Percentiles rank a stretch among this genome's conserved stretches.
Evolutionary conservation across 108 stramenopile species (phyloP).

Genomic region (Fistulifera solaris): DNA sequence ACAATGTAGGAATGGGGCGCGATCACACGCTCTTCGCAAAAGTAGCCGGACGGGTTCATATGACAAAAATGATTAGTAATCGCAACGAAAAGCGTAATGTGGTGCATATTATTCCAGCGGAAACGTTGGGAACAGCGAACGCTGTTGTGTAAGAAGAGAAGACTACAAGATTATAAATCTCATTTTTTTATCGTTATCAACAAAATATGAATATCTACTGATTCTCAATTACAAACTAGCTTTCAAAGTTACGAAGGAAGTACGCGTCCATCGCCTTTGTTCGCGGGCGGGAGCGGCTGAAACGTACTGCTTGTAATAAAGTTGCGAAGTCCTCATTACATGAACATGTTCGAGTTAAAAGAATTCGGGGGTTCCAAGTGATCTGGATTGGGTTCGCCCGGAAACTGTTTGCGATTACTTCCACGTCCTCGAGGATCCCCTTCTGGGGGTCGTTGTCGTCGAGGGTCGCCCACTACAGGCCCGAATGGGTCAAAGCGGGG

Average conservation of each 20-base stretch:
- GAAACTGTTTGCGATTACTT: slow-evolving; percentile 5
- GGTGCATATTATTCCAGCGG: slow-evolving; percentile 43
- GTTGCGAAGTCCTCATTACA: too few species aligned
- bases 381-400: slow-evolving; percentile 73
- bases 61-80: slow-evolving; percentile 56
- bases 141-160: too few species aligned
- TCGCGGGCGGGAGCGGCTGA: too few species aligned
- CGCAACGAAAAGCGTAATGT: slow-evolving; percentile 49
- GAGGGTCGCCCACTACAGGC: slow-evolving; percentile 41
- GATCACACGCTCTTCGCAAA: slow-evolving; percentile 94
- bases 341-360: slow-evolving; percentile 34
- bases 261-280: too few species aligned
- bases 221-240: too few species aligned
- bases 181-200: too few species aligned
- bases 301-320: too few species aligned
- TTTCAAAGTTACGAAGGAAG: too few species aligned
- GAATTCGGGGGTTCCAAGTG: slow-evolving; percentile 58
- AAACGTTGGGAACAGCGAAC: too few species aligned
- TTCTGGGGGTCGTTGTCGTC: slow-evolving; percentile 23
- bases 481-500: slow-evolving; percentile 70
- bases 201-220: too few species aligned
- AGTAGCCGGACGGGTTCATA: slow-evolving; percentile 62
- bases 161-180: too few species aligned
- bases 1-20: slow-evolving; percentile 87
- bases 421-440: slow-evolving; percentile 20